Evolutionary conservation across 2,329 filamentous ascomycete genomes (phyloP), one percentile per base, ranked within the genome.

Genomic region (Alternaria alternata): DNA sequence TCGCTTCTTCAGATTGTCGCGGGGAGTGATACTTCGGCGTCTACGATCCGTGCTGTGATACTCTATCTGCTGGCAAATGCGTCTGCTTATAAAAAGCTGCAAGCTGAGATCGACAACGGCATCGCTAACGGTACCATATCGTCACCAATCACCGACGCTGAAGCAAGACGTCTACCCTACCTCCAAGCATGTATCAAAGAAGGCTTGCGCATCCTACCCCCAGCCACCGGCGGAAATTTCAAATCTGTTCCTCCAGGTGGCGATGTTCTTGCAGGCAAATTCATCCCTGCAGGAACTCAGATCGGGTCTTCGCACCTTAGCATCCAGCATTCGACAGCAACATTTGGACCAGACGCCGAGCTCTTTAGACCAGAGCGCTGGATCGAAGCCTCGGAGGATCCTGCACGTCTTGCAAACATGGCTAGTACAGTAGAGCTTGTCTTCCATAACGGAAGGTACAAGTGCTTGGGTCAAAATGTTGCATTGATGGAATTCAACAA

Each of bases 11-110:
- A 83, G 48, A 80, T 83, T 38, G 77, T 85, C n/a, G 85, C 85
- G 5, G 86, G 86, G 7, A 84, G 83, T 1, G 86, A 88, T 57
- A 87, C 84, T 0, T 85, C 85, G 0, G 85, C 86, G 1, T 84
- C 83, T 1, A 80, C 80, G 0, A 79, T 88, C 16, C 83, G 85
- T 8, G 77, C 81, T 24, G 84, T 81, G 0, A 68, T 88, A 54
- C 78, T 87, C 14, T 78, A 84, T 66, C 68, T 88, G 42, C 77
- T 83, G 7, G 83, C 82, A 8, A 83, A 79, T 14, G 82, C 83
- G 0, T 71, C 70, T 1, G 78, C 83, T 1, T 79, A 82, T 54
- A 56, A 61, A 3, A 80, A 68, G 3, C 74, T 88, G 0, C 79
- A 80, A 2, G 71, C 53, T 0, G 83, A 88, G 61, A 80, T 84